These are phyloP conservation scores for Ceraceosorus guamensis DNA, from an alignment of 1,284 basidiomycete genomes.

Conservation along the genomic window DNA sequence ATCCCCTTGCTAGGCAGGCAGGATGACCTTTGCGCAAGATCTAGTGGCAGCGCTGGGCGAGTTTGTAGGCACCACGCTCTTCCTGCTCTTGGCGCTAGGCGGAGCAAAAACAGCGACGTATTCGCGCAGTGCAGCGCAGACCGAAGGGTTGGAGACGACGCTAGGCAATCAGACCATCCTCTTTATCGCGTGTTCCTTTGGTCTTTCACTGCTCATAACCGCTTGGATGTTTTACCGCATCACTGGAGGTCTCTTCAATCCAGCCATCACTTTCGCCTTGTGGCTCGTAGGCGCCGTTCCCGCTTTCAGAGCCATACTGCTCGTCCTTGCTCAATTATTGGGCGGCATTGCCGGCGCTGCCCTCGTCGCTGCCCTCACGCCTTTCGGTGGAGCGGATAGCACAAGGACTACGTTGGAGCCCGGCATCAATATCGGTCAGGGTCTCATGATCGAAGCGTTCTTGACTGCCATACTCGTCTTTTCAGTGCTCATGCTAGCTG, in stretches of 20 bases:
- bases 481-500: conserved; percentile 51
- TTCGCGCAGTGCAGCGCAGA: not conserved
- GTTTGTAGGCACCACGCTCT: conserved; percentile 12
- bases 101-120: conserved; percentile 11
- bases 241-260: conserved; percentile 57
- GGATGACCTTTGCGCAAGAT: no score
- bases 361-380: conserved; percentile 48
- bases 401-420: conserved; percentile 49
- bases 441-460: conserved; percentile 48
- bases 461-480: conserved; percentile 21
- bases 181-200: conserved; percentile 31
- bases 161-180: conserved; percentile 20
- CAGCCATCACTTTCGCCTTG: conserved; percentile 50
- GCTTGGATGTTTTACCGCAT: conserved; percentile 66
- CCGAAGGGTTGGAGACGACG: not conserved
- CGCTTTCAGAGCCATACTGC: conserved; percentile 48
- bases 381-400: conserved; percentile 45
- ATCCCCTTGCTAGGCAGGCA: no score
- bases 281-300: conserved; percentile 51
- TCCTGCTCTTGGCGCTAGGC: conserved; percentile 7
- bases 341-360: conserved; percentile 53
- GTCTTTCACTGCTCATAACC: conserved; percentile 25
- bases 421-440: conserved; percentile 35
- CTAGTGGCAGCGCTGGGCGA: conserved; percentile 11
- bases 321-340: conserved; percentile 50